A percentile compares a stretch with the other conserved stretches of the same genome.
Evolutionary conservation across 164 flowering plant genomes (phyloP).

Genomic region (Dillenia turbinata): DNA sequence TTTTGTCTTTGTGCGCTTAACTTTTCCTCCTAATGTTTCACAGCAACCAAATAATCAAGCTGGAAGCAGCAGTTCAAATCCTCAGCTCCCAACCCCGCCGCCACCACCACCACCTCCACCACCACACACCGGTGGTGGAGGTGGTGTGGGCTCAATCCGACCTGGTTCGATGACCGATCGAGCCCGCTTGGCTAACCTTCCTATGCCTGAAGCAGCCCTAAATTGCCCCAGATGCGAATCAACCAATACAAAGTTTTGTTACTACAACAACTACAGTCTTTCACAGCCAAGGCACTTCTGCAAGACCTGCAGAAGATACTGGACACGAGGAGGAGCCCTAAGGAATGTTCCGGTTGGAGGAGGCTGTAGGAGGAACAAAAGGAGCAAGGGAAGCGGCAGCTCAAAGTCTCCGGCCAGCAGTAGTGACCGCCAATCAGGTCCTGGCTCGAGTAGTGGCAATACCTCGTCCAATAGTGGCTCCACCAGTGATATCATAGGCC

Average conservation of each 20-base stretch:
- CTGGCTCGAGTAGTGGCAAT: slow-evolving; percentile 14
- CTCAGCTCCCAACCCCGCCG: slow-evolving; percentile 20
- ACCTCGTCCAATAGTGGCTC: slow-evolving; percentile 14
- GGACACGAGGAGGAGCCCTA: slow-evolving; percentile 58
- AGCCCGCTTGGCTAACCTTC: slow-evolving; percentile 51
- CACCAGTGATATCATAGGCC: too few species aligned
- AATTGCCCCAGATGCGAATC: slow-evolving; percentile 36
- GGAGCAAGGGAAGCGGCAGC: slow-evolving; percentile 21
- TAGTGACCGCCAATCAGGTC: slow-evolving; percentile 10
- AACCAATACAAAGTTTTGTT: too few species aligned
- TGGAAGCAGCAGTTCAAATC: slow-evolving; percentile 17
- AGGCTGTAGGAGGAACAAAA: slow-evolving; percentile 45
- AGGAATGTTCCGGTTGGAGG: slow-evolving; percentile 58
- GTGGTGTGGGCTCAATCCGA: slow-evolving; percentile 30
- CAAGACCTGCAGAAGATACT: slow-evolving; percentile 24
- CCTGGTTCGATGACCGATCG: slow-evolving; percentile 56
- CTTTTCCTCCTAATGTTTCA: slow-evolving; percentile 5
- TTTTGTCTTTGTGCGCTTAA: slow-evolving; percentile 3
- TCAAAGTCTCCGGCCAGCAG: slow-evolving; percentile 31
- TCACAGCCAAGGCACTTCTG: slow-evolving; percentile 53
- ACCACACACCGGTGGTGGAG: slow-evolving; percentile 14
- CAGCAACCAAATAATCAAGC: slow-evolving; percentile 31
- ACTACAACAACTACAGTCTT: too few species aligned
- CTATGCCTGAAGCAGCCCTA: slow-evolving; percentile 44
- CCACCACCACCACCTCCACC: slow-evolving; percentile 22